phyloP scores from a whole-genome alignment of 768 basidiomycete genomes.

The Agrocybe praecox region DNA sequence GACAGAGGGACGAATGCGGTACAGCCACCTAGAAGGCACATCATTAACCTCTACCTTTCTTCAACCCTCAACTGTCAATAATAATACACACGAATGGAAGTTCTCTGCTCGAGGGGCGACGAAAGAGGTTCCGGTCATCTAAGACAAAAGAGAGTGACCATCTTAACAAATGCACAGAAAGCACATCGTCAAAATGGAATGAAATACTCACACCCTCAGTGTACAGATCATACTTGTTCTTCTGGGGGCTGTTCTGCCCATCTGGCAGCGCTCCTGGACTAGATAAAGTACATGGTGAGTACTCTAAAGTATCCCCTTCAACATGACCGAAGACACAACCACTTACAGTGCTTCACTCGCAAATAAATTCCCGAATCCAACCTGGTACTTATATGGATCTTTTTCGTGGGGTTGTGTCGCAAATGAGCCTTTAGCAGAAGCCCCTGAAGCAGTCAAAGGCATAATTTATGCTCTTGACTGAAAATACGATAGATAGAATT shows the following conservation, averaged over 20 bases:
- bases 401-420: conserved; percentile 36
- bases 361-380: conserved; percentile 61
- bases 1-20: conserved; percentile 70
- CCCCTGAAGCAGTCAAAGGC: conserved; percentile 31
- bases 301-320: neutral
- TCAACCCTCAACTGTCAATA: neutral
- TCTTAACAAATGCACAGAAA: neutral
- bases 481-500: neutral
- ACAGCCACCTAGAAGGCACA: conserved; percentile 51
- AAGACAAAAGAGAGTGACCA: neutral
- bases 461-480: conserved; percentile 12
- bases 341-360: conserved; percentile 58
- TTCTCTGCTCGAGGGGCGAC: conserved; percentile 59
- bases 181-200: neutral
- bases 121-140: conserved; percentile 66
- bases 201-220: conserved; percentile 49
- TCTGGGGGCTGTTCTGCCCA: conserved; percentile 66
- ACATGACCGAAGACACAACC: neutral
- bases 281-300: neutral
- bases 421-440: conserved; percentile 42
- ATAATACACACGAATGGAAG: conserved; percentile 44
- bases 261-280: conserved; percentile 60
- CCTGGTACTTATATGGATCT: conserved; percentile 61
- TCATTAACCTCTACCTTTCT: neutral
- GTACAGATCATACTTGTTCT: conserved; percentile 64